These are phyloP conservation scores for Teunomyces funiuensis DNA, from an alignment of 805 yeast species.

Conservation along the genomic window DNA sequence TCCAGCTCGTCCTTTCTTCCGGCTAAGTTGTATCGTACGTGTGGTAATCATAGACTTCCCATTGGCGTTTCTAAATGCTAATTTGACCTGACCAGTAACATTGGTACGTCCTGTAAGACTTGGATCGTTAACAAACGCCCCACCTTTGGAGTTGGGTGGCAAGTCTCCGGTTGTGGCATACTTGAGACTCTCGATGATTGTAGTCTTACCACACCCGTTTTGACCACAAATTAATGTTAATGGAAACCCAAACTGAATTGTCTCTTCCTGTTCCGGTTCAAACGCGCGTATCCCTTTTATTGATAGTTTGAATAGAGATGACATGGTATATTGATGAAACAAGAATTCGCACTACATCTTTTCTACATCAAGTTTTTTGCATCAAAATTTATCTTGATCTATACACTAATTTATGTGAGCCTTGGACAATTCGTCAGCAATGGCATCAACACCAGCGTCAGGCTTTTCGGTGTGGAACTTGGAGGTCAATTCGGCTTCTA, in stretches of 20 bases:
- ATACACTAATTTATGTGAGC: slow-evolving; percentile 39
- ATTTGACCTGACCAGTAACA: slow-evolving; percentile 85
- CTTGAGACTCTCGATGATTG: slow-evolving; percentile 89
- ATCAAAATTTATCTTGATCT: neutral
- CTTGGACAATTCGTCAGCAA: slow-evolving; percentile 60
- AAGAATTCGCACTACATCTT: neutral
- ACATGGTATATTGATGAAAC: slow-evolving; percentile 23
- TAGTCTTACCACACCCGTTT: slow-evolving; percentile 96
- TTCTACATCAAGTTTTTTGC: neutral
- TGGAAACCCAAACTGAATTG: slow-evolving; percentile 87
- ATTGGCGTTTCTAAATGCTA: slow-evolving; percentile 75
- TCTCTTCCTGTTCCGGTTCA: slow-evolving; percentile 79
- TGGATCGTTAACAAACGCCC: slow-evolving; percentile 95
- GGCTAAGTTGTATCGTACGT: slow-evolving; percentile 73
- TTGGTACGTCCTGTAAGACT: slow-evolving; percentile 69
- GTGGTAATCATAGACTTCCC: slow-evolving; percentile 82
- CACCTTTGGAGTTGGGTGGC: slow-evolving; percentile 95
- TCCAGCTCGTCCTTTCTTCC: slow-evolving; percentile 47
- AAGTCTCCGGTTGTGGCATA: slow-evolving; percentile 94
- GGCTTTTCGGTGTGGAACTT: slow-evolving; percentile 40
- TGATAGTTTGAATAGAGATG: slow-evolving; percentile 41
- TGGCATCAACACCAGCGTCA: slow-evolving; percentile 51
- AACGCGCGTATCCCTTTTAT: slow-evolving; percentile 91
- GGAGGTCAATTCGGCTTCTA: slow-evolving; percentile 53
- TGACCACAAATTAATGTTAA: slow-evolving; percentile 92